These are phyloP conservation scores for Globisporangium okanoganense DNA, from an alignment of 352 stramenopile species.

Conservation along the genomic window DNA sequence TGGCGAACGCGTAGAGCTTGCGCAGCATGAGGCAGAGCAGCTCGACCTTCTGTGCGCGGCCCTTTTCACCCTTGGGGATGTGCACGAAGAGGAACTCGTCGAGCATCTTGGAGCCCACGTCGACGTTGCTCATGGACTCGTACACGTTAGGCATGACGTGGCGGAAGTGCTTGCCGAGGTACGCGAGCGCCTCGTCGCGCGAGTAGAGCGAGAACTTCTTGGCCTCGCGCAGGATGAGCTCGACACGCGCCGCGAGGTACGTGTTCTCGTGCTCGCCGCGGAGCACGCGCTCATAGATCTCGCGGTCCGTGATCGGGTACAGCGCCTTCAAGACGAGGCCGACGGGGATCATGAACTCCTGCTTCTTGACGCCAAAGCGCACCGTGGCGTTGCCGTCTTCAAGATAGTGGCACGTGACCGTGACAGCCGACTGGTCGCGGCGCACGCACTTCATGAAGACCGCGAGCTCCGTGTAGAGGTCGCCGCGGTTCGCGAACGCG, in stretches of 20 bases:
- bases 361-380: slow-evolving; percentile 96
- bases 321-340: slow-evolving; percentile 97
- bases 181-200: slow-evolving; percentile 87
- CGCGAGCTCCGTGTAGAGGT: slow-evolving; percentile 95
- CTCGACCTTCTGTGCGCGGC: slow-evolving; percentile 89
- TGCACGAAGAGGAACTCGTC: slow-evolving; percentile 97
- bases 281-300: slow-evolving; percentile 98
- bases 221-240: slow-evolving; percentile 96
- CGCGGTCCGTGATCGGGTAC: slow-evolving; percentile 86
- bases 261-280: slow-evolving; percentile 95
- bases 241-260: slow-evolving; percentile 95
- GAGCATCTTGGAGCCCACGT: slow-evolving; percentile 88
- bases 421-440: slow-evolving; percentile 95
- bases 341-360: slow-evolving; percentile 98
- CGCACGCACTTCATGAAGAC: slow-evolving; percentile 97
- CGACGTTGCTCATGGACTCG: slow-evolving; percentile 84
- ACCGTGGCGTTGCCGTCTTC: slow-evolving; percentile 96
- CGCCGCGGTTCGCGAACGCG: slow-evolving; percentile 97
- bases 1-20: slow-evolving; percentile 98
- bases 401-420: slow-evolving; percentile 98
- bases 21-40: slow-evolving; percentile 95
- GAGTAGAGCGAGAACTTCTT: slow-evolving; percentile 92
- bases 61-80: slow-evolving; percentile 88
- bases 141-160: slow-evolving; percentile 85
- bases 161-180: slow-evolving; percentile 97